phyloP scores from a whole-genome alignment of 305 asterid species.

The Nicotiana rustica region DNA sequence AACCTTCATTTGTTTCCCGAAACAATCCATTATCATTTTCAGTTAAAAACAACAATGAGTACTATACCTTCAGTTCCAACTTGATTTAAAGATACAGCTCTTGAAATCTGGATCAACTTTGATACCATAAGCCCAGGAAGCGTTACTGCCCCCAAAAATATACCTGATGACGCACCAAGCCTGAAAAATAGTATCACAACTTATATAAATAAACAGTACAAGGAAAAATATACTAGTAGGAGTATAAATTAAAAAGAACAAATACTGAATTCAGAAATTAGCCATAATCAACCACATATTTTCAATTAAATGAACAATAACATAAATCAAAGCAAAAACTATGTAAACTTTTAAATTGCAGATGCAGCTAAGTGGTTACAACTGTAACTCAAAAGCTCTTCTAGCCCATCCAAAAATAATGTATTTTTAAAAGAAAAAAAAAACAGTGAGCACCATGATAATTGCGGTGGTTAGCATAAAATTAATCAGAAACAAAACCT shows the following conservation, averaged over 20 bases:
- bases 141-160: conserved; percentile 83
- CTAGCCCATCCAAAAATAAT: not conserved
- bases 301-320: not conserved
- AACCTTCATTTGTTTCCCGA: no score
- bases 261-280: not conserved
- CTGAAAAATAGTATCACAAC: conserved; percentile 47
- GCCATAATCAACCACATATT: not conserved
- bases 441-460: not conserved
- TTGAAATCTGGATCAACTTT: conserved; percentile 68
- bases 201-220: conserved; percentile 33
- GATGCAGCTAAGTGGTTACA: not conserved
- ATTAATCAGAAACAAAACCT: conserved; percentile 50
- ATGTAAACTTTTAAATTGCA: not conserved
- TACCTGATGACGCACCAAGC: conserved; percentile 93
- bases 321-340: not conserved
- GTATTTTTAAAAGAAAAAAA: not conserved
- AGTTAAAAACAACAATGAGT: not conserved
- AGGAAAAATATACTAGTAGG: not conserved
- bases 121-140: conserved; percentile 86
- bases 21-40: no score
- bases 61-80: conserved; percentile 61
- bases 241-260: not conserved
- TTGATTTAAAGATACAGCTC: conserved; percentile 56
- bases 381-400: not conserved
- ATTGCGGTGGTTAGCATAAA: not conserved